Percentiles rank a stretch among this genome's conserved stretches.
Conservation (phyloP, 805 yeast genomes). For the Tetrapisispora pingtungensis region DNA sequence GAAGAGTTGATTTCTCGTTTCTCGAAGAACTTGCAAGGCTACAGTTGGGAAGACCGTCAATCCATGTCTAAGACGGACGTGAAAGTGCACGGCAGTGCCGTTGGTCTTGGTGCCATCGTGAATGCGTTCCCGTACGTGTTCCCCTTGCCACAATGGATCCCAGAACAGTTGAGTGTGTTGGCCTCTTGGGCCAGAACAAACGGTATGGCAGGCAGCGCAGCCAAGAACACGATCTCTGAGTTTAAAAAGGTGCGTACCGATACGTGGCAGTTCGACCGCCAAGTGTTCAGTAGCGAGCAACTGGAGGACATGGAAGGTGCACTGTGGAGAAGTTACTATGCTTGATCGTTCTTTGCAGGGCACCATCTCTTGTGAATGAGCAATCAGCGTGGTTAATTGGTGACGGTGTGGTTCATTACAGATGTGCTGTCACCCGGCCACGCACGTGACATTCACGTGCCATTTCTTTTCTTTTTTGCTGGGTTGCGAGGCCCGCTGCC, state of each 20-base stretch:
- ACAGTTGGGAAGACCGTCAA: conserved; percentile 17
- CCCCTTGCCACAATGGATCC: conserved; percentile 88
- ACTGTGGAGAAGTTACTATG: conserved; percentile 80
- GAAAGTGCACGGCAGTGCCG: conserved; percentile 67
- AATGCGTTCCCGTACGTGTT: conserved; percentile 81
- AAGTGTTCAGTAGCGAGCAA: conserved; percentile 66
- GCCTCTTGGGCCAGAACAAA: conserved; percentile 63
- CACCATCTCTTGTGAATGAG: too few species aligned
- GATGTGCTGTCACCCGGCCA: conserved; percentile 1
- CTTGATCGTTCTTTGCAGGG: conserved; percentile 31
- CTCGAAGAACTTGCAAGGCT: conserved; percentile 4
- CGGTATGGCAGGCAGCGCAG: conserved; percentile 72
- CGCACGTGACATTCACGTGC: not conserved
- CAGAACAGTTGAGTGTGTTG: conserved; percentile 53
- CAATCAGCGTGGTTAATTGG: too few species aligned
- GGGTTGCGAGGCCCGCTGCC: too few species aligned
- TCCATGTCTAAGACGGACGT: conserved; percentile 33
- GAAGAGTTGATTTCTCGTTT: not conserved
- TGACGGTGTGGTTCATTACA: too few species aligned
- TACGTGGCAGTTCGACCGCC: conserved; percentile 85
- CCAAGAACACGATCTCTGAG: conserved; percentile 66
- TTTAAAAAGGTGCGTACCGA: conserved; percentile 88
- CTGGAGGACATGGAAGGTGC: conserved; percentile 89
- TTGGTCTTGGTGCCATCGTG: conserved; percentile 79
- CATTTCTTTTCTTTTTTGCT: not conserved